Conservation (phyloP, 2,329 filamentous ascomycete genomes). For the Hawksworthiomyces lignivorus region DNA sequence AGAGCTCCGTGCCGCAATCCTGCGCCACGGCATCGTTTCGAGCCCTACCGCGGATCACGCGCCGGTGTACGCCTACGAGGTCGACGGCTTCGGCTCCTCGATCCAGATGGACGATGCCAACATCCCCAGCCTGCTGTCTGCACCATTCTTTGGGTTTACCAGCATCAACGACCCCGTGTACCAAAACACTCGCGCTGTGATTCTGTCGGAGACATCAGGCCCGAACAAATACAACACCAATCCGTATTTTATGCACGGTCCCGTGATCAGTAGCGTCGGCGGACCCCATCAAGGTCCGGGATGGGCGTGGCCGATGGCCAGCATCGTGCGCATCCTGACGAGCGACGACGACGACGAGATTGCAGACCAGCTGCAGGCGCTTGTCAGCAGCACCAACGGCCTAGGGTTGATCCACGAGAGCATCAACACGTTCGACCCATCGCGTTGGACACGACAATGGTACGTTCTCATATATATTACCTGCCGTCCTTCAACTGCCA, state of each 20-base stretch:
- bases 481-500: not conserved
- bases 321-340: conserved; percentile 73
- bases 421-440: conserved; percentile 56
- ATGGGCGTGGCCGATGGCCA: conserved; percentile 82
- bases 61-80: conserved; percentile 61
- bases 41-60: conserved; percentile 24
- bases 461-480: conserved; percentile 18
- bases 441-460: conserved; percentile 37
- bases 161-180: conserved; percentile 55
- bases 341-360: conserved; percentile 71
- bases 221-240: conserved; percentile 46
- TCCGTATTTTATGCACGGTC: conserved; percentile 57
- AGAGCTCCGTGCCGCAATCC: conserved; percentile 30
- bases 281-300: conserved; percentile 51
- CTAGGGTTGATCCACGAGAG: conserved; percentile 77
- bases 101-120: conserved; percentile 62
- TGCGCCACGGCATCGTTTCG: conserved; percentile 40
- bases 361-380: conserved; percentile 47
- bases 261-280: conserved; percentile 43
- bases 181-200: conserved; percentile 65
- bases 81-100: conserved; percentile 59
- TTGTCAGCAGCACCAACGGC: conserved; percentile 62
- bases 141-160: conserved; percentile 55
- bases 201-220: conserved; percentile 36
- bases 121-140: conserved; percentile 53